Evolutionary conservation across 805 yeast species (phyloP), one percentile per base, ranked within the genome.

Genomic region (Peterozyma xylosa): DNA sequence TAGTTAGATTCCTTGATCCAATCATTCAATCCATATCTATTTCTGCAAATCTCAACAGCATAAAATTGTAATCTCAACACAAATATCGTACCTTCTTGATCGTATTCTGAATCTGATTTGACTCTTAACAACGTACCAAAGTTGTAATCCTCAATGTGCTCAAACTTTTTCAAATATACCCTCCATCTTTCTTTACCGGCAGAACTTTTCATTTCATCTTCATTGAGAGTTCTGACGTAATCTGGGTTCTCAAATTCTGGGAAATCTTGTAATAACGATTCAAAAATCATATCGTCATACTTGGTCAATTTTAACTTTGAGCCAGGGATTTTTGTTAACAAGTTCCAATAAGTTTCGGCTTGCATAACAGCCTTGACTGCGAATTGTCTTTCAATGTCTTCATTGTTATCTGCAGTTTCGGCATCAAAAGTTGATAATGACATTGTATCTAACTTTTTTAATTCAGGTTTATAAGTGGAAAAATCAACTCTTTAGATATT

Each of bases 351-450:
- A 1, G 96, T 82, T 59, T 88, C 95, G 46, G 96, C 93, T 63
- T 93, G 98, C 64, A 78, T 81, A 14, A 93, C 99, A 5, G 98
- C 99, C 66, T 85, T 87, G 47, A 93, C 99, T 36, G 99, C 98
- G 59, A 93, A 93, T 69, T 93, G 98, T 74, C 80, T 88, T 66
- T 93, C 99, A 57, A 93, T 88, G 56, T 88, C 96, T 66, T 91
- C 98, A 55, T 87, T 72, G 70, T 93, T 93, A 49, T 93, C 96
- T 38, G 99, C 97, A 47, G 73, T 75, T 57, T 93, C 96, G 15
- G 99, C 90, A 56, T 83, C 77, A 59, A 88, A 87, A 46, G 63
- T 64, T 14, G 40, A 43, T 42, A 56, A 45, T 14, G 50, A 45
- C 39, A 58, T 56, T 38, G 66, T 53, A 21, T 21, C 27, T 21